These are phyloP conservation scores for Penicillium dipodomyicola DNA, from an alignment of 495 filamentous ascomycete genomes.

Conservation along the genomic window DNA sequence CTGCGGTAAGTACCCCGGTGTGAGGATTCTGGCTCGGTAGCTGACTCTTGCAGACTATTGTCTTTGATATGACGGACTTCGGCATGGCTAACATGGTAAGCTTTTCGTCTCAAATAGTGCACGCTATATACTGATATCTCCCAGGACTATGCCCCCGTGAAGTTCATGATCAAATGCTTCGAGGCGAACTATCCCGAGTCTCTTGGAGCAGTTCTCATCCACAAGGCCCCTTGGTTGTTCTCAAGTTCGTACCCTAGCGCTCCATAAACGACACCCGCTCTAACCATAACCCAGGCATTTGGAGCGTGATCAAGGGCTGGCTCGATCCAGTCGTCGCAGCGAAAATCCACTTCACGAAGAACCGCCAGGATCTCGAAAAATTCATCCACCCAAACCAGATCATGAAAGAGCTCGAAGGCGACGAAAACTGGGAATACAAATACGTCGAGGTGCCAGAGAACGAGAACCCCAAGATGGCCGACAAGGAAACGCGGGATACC, in stretches of 20 bases:
- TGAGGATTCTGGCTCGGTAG: constrained; percentile 8
- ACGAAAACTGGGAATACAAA: constrained; percentile 75
- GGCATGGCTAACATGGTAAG: constrained; percentile 90
- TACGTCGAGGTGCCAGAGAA: constrained; percentile 70
- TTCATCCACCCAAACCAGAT: constrained; percentile 73
- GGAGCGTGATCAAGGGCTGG: constrained; percentile 93
- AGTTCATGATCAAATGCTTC: constrained; percentile 99
- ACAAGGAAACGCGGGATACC: constrained; percentile 59
- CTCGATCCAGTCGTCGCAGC: constrained; percentile 93
- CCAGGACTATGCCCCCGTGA: constrained; percentile 91
- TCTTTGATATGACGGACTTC: constrained; percentile 96
- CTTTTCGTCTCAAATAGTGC: background rate
- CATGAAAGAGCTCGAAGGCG: constrained; percentile 73
- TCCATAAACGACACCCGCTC: background rate
- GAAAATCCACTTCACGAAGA: constrained; percentile 95
- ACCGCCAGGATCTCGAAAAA: constrained; percentile 68
- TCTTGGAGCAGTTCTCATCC: constrained; percentile 87
- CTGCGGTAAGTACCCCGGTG: constrained; percentile 65
- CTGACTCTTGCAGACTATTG: constrained; percentile 57
- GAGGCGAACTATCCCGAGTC: constrained; percentile 98
- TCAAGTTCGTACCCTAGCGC: constrained; percentile 56
- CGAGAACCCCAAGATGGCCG: constrained; percentile 71
- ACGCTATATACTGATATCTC: constrained; percentile 14
- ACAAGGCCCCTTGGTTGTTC: constrained; percentile 97
- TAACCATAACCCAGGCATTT: constrained; percentile 54